Evolutionary conservation across 345 rosid species (phyloP).

Genomic region (Acer negundo): DNA sequence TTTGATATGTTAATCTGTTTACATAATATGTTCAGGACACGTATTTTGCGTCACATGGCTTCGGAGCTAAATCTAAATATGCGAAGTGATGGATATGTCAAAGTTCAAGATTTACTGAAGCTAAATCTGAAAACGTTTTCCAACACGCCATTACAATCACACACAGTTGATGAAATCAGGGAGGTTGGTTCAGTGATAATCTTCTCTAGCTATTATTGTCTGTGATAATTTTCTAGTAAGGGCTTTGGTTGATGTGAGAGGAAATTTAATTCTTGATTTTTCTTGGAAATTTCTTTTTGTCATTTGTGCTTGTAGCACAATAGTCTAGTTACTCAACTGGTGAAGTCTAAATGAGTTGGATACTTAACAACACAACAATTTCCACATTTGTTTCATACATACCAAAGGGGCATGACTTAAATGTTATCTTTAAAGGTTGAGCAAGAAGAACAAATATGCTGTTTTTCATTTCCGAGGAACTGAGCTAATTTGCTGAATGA

Average conservation of each 20-base stretch:
- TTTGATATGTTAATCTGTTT: neutral
- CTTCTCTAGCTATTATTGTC: slow-evolving; percentile 1
- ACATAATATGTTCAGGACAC: slow-evolving; percentile 47
- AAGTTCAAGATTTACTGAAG: slow-evolving; percentile 67
- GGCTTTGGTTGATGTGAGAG: neutral
- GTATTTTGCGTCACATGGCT: slow-evolving; percentile 80
- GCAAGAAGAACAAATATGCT: no score
- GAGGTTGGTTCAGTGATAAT: slow-evolving; percentile 51
- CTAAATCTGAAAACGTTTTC: slow-evolving; percentile 75
- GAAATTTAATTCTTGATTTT: neutral
- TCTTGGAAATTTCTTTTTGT: neutral
- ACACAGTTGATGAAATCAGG: slow-evolving; percentile 69
- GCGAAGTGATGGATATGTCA: slow-evolving; percentile 80
- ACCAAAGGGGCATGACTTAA: neutral
- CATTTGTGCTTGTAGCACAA: neutral
- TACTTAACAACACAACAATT: neutral
- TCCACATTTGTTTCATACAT: neutral
- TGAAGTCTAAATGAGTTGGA: neutral
- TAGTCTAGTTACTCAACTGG: neutral
- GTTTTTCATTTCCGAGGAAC: neutral
- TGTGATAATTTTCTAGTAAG: neutral
- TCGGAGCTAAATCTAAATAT: slow-evolving; percentile 69
- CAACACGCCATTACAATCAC: slow-evolving; percentile 61
- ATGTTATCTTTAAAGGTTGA: neutral
- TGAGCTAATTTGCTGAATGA: neutral